Conservation (phyloP, 306 rosid species). For the Luffa acutangula region DNA sequence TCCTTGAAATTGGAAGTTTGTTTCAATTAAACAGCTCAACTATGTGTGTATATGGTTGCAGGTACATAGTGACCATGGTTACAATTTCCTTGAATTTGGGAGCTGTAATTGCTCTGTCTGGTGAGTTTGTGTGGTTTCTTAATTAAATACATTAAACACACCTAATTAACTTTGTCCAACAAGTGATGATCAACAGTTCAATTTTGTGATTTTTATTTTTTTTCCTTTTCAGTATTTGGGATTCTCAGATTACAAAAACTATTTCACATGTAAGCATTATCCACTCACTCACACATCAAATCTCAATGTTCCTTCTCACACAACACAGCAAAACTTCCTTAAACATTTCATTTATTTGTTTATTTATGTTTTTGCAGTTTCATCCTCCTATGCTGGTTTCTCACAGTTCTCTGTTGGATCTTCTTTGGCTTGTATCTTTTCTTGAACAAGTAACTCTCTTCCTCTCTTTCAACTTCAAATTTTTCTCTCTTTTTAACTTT, state of each 20-base stretch:
- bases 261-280: slow-evolving; percentile 36
- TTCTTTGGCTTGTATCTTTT: slow-evolving; percentile 55
- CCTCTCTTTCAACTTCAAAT: not conserved
- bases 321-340: not conserved
- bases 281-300: not conserved
- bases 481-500: not conserved
- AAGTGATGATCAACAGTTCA: not conserved
- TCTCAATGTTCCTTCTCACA: not conserved
- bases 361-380: slow-evolving; percentile 24
- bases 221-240: slow-evolving; percentile 38
- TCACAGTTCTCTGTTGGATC: slow-evolving; percentile 51
- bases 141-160: not conserved
- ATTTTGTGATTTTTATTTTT: not conserved
- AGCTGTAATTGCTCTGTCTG: slow-evolving; percentile 40
- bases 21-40: too few relatives aligned
- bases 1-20: too few relatives aligned
- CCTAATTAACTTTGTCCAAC: not conserved
- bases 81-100: slow-evolving; percentile 36
- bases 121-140: slow-evolving; percentile 17
- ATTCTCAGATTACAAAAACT: slow-evolving; percentile 25
- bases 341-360: not conserved
- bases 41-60: slow-evolving; percentile 19
- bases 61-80: slow-evolving; percentile 39
- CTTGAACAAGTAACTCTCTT: slow-evolving; percentile 37
- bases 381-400: slow-evolving; percentile 48